Evolutionary conservation across 495 filamentous ascomycete species (phyloP).

Genomic region (Lentithecium fluviatile): DNA sequence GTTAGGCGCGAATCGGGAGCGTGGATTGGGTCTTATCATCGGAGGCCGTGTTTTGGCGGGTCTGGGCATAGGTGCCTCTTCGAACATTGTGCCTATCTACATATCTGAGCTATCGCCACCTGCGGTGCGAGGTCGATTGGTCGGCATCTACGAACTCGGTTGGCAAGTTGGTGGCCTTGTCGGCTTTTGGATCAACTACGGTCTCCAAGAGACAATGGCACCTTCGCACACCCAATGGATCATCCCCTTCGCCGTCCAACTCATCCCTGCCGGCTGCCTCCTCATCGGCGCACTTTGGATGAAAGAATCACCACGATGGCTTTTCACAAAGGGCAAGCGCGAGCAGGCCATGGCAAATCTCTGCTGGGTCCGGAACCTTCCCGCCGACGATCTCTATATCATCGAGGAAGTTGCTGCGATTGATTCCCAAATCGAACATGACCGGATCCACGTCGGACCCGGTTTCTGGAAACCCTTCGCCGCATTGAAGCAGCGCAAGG

Average conservation of each 20-base stretch:
- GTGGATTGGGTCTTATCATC: too few relatives aligned
- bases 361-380: too few relatives aligned
- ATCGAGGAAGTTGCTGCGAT: too few relatives aligned
- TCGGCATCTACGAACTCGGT: conserved; percentile 68
- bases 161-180: conserved; percentile 69
- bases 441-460: too few relatives aligned
- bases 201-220: conserved; percentile 48
- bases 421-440: too few relatives aligned
- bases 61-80: conserved; percentile 43
- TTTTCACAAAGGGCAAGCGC: conserved; percentile 58
- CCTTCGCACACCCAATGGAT: conserved; percentile 51
- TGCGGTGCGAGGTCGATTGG: conserved; percentile 43
- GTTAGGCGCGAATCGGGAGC: too few relatives aligned
- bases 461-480: too few relatives aligned
- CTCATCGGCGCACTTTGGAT: conserved; percentile 52
- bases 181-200: conserved; percentile 55
- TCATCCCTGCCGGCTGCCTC: conserved; percentile 56
- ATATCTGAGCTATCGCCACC: conserved; percentile 47
- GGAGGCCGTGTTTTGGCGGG: conserved; percentile 45
- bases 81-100: conserved; percentile 44
- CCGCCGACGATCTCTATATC: too few relatives aligned
- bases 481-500: too few relatives aligned
- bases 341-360: too few relatives aligned
- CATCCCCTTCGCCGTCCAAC: conserved; percentile 57
- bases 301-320: conserved; percentile 64